These are phyloP conservation scores for Luvunga scandens DNA, from an alignment of 345 rosid species.

Conservation along the genomic window DNA sequence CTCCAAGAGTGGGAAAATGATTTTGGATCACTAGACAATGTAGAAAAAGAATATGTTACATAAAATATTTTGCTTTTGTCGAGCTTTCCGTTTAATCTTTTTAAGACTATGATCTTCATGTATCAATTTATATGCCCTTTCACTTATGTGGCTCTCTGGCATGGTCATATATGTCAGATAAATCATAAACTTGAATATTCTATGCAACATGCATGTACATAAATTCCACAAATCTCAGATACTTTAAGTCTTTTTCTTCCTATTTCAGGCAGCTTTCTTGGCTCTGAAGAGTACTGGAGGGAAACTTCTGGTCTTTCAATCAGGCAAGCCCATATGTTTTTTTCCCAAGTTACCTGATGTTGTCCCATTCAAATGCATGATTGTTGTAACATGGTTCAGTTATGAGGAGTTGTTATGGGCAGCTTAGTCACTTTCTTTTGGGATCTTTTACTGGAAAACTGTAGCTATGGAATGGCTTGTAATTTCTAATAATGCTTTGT, in stretches of 20 bases:
- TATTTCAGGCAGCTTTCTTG: conserved; percentile 79
- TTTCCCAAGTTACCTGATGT: conserved; percentile 1
- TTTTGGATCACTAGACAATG: background rate
- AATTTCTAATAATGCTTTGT: background rate
- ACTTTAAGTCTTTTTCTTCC: background rate
- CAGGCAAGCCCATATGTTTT: conserved; percentile 53
- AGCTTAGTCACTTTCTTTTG: background rate
- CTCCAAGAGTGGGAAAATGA: background rate
- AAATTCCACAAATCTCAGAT: background rate
- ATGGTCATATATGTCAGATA: background rate
- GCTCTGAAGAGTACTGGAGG: conserved; percentile 97
- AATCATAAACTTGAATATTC: background rate
- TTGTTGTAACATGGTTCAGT: background rate
- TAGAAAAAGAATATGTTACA: background rate
- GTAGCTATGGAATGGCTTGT: background rate
- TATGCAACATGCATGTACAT: background rate
- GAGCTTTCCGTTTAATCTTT: background rate
- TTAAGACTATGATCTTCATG: background rate
- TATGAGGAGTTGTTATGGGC: background rate
- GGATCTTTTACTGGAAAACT: background rate
- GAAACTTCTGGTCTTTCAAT: conserved; percentile 92
- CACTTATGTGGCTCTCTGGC: background rate
- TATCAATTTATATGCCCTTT: background rate
- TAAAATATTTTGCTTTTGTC: background rate
- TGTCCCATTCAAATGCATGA: background rate